Evolutionary conservation across 169 alveolate genomes (phyloP), one percentile per base, ranked within the genome.

Genomic region (Cryptosporidium muris): DNA sequence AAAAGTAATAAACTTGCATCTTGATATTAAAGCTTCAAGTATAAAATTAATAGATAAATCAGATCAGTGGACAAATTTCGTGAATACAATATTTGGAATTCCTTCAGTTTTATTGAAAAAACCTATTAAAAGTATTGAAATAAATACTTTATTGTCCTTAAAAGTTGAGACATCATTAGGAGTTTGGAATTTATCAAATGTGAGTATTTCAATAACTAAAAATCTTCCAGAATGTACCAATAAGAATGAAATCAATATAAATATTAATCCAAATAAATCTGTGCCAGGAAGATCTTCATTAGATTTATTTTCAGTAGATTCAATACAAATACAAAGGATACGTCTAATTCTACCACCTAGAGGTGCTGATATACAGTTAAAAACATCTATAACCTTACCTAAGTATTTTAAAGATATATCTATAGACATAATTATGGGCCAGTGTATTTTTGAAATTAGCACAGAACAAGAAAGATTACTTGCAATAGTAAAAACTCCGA

Each of bases 341-440:
- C 56, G 85, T 12, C 37, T 74, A 42, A 74, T 74, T 16, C 53
- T 74, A 14, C 85, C 85, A 40, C 85, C 85, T 25, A 74, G 85
- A 58, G 85, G 85, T 43, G 60, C 60, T 56, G 85, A 74, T 25
- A 58, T 74, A 43, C 74, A 74, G 14, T 25, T 74, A 4, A 74
- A 74, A 11, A 60, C 85, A 7, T 16, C 49, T 43, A 58, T 74
- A 14, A 74, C 45, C 36, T 47, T 74, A 5, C 85, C 85, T 5
- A 74, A 74, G 38, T 74, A 74, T 47, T 52, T 74, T 14, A 68
- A 74, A 7, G 48, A 34, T 74, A 45, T 74, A 12, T 43, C 42
- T 58, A 36, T 74, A 2, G 85, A 74, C 47, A 49, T 74, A 43
- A 60, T 74, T 25, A 58, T 74, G 51, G 85, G 85, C 48, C 85